phyloP scores from a whole-genome alignment of 345 rosid genomes.

The Cardamine chenopodiifolia region DNA sequence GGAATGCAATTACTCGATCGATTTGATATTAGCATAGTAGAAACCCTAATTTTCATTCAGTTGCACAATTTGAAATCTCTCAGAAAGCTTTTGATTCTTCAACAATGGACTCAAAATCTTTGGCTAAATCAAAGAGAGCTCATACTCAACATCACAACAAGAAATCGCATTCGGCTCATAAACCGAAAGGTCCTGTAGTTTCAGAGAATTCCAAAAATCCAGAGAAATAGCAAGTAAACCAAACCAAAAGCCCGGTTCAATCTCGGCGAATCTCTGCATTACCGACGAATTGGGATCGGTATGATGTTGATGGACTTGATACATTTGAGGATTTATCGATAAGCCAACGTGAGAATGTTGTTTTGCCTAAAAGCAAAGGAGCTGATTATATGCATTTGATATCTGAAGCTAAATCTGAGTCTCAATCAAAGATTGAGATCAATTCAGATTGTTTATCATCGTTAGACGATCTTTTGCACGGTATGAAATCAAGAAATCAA shows the following conservation, averaged over 20 bases:
- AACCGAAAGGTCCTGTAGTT: conserved; percentile 40
- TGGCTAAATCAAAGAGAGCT: conserved; percentile 89
- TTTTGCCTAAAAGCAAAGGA: conserved; percentile 80
- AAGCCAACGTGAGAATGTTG: conserved; percentile 40
- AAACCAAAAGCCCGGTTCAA: conserved; percentile 43
- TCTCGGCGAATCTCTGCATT: conserved; percentile 48
- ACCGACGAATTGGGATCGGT: conserved; percentile 82
- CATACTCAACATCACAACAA: conserved; percentile 70
- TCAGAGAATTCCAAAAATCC: conserved; percentile 36
- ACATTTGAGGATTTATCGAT: conserved; percentile 18
- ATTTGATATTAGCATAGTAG: neutral
- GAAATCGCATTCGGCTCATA: conserved; percentile 55
- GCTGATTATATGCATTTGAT: conserved; percentile 67
- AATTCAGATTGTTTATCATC: conserved; percentile 47
- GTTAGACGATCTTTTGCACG: conserved; percentile 60
- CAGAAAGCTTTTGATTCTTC: neutral
- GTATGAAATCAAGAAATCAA: conserved; percentile 36
- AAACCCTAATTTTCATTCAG: conserved; percentile 6
- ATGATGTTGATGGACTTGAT: conserved; percentile 58
- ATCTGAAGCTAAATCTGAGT: conserved; percentile 71
- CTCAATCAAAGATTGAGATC: conserved; percentile 45
- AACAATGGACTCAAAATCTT: conserved; percentile 71
- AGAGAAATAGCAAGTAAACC: conserved; percentile 49
- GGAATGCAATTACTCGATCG: neutral
- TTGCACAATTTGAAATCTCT: neutral